phyloP scores from a whole-genome alignment of 2,329 filamentous ascomycete genomes.

The Colletotrichum salicis region DNA sequence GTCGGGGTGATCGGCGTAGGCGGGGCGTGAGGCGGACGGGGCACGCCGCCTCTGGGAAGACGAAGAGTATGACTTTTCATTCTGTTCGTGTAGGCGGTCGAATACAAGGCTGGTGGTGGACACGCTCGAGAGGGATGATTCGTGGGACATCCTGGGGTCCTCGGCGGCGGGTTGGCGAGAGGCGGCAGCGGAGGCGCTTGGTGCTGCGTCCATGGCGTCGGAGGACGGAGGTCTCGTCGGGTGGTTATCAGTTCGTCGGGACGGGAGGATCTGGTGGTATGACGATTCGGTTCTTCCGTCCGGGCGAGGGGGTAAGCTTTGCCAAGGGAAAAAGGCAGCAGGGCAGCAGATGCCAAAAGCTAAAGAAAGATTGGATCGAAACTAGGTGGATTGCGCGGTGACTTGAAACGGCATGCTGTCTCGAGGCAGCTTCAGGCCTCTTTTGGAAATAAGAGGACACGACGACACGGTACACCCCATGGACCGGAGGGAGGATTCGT shows the following conservation, averaged over 20 bases:
- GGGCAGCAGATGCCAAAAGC: background rate
- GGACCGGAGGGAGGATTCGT: slow-evolving; percentile 10
- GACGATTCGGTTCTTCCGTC: background rate
- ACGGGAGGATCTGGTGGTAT: background rate
- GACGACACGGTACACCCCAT: slow-evolving; percentile 12
- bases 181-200: slow-evolving; percentile 11
- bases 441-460: slow-evolving; percentile 25
- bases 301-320: background rate
- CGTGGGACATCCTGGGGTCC: slow-evolving; percentile 56
- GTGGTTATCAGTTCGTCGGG: slow-evolving; percentile 12
- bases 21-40: slow-evolving; percentile 36
- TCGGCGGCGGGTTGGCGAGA: slow-evolving; percentile 19
- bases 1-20: slow-evolving; percentile 51
- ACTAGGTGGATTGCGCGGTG: slow-evolving; percentile 25
- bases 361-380: slow-evolving; percentile 21
- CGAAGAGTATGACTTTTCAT: slow-evolving; percentile 45
- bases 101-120: slow-evolving; percentile 87
- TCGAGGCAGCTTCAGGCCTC: slow-evolving; percentile 32
- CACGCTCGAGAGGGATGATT: slow-evolving; percentile 75
- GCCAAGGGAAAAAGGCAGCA: background rate
- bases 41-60: slow-evolving; percentile 29
- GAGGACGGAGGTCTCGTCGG: background rate
- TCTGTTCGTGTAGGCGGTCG: slow-evolving; percentile 75
- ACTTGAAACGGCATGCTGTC: slow-evolving; percentile 36
- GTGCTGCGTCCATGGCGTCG: slow-evolving; percentile 21